Evolutionary conservation across 1,284 basidiomycete genomes (phyloP), one percentile per base, ranked within the genome.

Genomic region (Cryptococcus sp.): DNA sequence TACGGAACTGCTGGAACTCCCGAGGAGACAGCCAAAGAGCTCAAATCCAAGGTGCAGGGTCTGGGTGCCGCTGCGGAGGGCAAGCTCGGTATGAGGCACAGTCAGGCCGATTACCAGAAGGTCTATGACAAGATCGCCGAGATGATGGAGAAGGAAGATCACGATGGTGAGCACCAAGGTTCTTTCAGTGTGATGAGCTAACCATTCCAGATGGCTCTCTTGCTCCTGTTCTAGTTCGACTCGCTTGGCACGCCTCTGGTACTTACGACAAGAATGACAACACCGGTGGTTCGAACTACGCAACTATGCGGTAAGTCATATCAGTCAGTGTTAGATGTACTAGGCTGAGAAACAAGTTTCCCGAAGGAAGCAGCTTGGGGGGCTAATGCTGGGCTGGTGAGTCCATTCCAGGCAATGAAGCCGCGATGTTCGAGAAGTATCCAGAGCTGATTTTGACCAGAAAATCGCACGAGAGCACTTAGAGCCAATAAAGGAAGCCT

Each of bases 301-400:
- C 92, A 13, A 93, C 91, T 28, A 94, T 96, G 91, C 87, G 91
- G 56, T 34, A n/a, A n/a, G n/a, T n/a, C n/a, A n/a, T n/a, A n/a
- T n/a, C n/a, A n/a, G n/a, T n/a, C n/a, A n/a, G n/a, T n/a, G n/a
- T n/a, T n/a, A n/a, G n/a, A n/a, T n/a, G n/a, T n/a, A n/a, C n/a
- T n/a, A n/a, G n/a, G n/a, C n/a, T n/a, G n/a, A n/a, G n/a, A n/a
- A n/a, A n/a, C n/a, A n/a, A n/a, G n/a, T n/a, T 96, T 93, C 77
- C 82, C 85, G 62, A 85, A 87, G 34, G 92, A 96, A 73, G 75
- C 90, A 11, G 74, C 81, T 36, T 91, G 97, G 73, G 85, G 82
- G 43, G 93, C 91, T 50, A 98, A 98, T 78, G 84, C 83, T 51
- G 92, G 93, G 56, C 80, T 97, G 53, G 66, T 66, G 46, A 57